Evolutionary conservation across 805 yeast species (phyloP), one percentile per base, ranked within the genome.

Genomic region (Candida maltosa): DNA sequence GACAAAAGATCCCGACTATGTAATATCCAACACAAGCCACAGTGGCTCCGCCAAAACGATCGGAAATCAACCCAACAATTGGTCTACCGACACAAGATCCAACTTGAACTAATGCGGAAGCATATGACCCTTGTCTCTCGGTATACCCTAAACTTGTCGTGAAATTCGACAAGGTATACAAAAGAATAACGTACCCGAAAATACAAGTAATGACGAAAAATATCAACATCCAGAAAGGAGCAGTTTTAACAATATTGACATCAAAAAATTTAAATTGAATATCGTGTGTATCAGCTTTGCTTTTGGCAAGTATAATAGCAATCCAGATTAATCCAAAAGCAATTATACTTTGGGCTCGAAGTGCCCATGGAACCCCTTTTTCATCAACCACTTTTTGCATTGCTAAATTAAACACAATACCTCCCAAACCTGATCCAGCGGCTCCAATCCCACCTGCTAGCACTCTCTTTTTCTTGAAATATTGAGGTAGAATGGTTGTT

Each of bases 391-490:
- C 47, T 28, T 62, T 57, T 44, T 73, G 72, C 69, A 75, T 60
- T 4, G 70, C 77, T 41, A 74, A 53, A 38, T 68, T 69, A 48
- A 65, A 75, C 11, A 70, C 44, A 5, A 75, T 55, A 12, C 81
- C 81, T 14, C 80, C 80, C 15, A 62, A 48, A 9, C 80, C 80
- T 5, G 76, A 66, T 0, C 80, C 81, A 6, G 75, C 64, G 1
- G 75, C 62, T 3, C 69, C 60, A 3, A 75, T 14, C 2, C 77
- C 75, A 32, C 62, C 47, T 1, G 77, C 78, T n/a, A 70, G 49
- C 20, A 80, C 80, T 45, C 89, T 65, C 39, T 62, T 78, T 44
- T 75, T 79, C 29, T 75, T 56, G 52, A 84, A 84, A 83, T 85
- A 83, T 36, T 78, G 85, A 0, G 88, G 87, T 17, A 83, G 48